Conservation (phyloP, 2,329 filamentous ascomycete genomes). For the Pyricularia pennisetigena region DNA sequence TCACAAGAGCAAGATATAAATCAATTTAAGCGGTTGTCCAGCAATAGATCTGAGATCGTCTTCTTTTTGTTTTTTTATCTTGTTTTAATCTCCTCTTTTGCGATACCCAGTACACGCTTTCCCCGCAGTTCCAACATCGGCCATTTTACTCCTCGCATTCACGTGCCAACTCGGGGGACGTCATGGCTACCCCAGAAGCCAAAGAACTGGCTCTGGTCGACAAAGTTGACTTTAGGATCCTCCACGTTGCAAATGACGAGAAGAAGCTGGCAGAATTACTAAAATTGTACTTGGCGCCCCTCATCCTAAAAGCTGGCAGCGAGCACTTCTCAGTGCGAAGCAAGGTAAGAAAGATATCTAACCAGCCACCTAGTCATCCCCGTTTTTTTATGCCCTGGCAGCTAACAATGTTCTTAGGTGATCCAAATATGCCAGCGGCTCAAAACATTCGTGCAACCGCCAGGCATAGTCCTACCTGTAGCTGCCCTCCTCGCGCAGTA, state of each 20-base stretch:
- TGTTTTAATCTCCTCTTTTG: not conserved
- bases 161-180: not conserved
- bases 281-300: constrained; percentile 66
- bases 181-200: constrained; percentile 7
- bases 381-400: not conserved
- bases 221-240: constrained; percentile 75
- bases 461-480: constrained; percentile 68
- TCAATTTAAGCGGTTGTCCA: not conserved
- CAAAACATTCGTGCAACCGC: constrained; percentile 42
- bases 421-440: constrained; percentile 41
- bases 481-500: constrained; percentile 80
- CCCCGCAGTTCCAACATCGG: not conserved
- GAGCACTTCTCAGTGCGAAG: constrained; percentile 70
- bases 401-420: constrained; percentile 23
- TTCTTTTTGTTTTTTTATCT: not conserved
- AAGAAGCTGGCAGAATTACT: constrained; percentile 71
- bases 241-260: constrained; percentile 71
- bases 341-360: constrained; percentile 39
- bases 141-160: not conserved
- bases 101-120: not conserved
- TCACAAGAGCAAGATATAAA: not conserved
- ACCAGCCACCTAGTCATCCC: not conserved
- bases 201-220: constrained; percentile 75
- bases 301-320: constrained; percentile 80
- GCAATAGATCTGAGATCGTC: not conserved